phyloP scores from a whole-genome alignment of 495 filamentous ascomycete genomes.

The Aspergillus affinis region DNA sequence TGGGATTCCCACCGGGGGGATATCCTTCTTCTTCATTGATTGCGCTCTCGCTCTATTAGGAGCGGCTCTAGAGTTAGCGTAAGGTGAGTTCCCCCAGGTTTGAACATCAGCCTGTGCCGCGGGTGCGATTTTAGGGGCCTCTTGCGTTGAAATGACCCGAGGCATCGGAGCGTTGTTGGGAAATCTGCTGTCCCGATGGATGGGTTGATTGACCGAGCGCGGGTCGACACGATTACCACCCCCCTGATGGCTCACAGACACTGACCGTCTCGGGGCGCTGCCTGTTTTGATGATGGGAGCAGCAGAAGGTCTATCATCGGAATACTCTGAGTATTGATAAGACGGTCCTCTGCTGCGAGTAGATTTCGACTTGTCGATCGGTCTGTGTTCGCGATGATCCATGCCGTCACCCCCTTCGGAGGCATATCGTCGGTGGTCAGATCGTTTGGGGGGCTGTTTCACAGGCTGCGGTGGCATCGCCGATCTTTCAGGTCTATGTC shows the following conservation, averaged over 20 bases:
- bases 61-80: background rate
- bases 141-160: background rate
- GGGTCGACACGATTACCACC: slow-evolving; percentile 11
- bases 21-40: slow-evolving; percentile 2
- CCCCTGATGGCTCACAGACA: slow-evolving; percentile 29
- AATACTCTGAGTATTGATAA: slow-evolving; percentile 21
- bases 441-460: slow-evolving; percentile 8
- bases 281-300: slow-evolving; percentile 22
- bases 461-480: slow-evolving; percentile 1
- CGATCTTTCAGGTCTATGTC: background rate
- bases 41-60: slow-evolving; percentile 4
- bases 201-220: slow-evolving; percentile 19
- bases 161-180: background rate
- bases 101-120: background rate
- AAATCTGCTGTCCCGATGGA: slow-evolving; percentile 9
- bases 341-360: slow-evolving; percentile 23
- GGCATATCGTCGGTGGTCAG: slow-evolving; percentile 4
- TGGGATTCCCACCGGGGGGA: background rate
- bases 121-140: background rate
- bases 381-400: background rate
- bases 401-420: slow-evolving; percentile 6
- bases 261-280: slow-evolving; percentile 30
- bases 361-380: slow-evolving; percentile 8
- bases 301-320: slow-evolving; percentile 15
- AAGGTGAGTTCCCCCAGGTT: background rate